These are phyloP conservation scores for Neurospora sp. DNA, from an alignment of 495 filamentous ascomycete genomes.

Conservation along the genomic window DNA sequence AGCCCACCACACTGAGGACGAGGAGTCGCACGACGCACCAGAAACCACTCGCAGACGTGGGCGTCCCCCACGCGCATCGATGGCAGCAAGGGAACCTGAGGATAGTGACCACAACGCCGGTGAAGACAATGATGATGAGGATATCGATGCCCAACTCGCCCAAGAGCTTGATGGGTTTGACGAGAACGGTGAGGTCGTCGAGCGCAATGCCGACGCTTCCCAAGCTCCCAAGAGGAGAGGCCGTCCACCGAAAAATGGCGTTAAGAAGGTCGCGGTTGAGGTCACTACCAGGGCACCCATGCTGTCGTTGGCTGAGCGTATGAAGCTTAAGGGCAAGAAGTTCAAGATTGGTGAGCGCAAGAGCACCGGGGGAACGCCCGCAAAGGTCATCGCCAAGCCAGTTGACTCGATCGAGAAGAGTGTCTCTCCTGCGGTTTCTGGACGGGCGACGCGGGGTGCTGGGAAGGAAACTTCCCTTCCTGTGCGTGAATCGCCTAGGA, in stretches of 20 bases:
- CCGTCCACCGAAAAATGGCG: slow-evolving; percentile 13
- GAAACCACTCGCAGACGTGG: slow-evolving; percentile 6
- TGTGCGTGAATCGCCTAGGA: slow-evolving; percentile 1
- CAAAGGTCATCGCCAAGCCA: slow-evolving; percentile 5
- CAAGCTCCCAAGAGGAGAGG: slow-evolving; percentile 13
- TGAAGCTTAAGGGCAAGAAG: slow-evolving; percentile 33
- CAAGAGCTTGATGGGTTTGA: slow-evolving; percentile 18
- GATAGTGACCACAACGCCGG: background rate
- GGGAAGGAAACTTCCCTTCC: background rate
- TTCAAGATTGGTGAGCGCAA: slow-evolving; percentile 29
- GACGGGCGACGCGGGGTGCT: background rate
- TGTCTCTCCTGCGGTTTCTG: background rate
- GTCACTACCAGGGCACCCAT: slow-evolving; percentile 8
- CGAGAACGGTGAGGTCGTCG: slow-evolving; percentile 18
- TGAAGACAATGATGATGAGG: background rate
- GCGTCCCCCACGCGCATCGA: slow-evolving; percentile 11
- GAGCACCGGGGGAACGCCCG: slow-evolving; percentile 4
- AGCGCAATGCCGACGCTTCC: background rate
- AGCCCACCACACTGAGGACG: background rate
- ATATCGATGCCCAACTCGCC: slow-evolving; percentile 17
- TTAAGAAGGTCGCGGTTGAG: slow-evolving; percentile 2
- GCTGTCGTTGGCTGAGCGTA: slow-evolving; percentile 38
- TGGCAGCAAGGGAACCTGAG: background rate
- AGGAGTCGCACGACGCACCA: background rate
- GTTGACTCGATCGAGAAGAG: slow-evolving; percentile 6